A percentile compares a stretch with the other conserved stretches of the same genome.
Evolutionary conservation across 176 grass and related monocot species (phyloP).

Genomic region (Paspalum vaginatum): DNA sequence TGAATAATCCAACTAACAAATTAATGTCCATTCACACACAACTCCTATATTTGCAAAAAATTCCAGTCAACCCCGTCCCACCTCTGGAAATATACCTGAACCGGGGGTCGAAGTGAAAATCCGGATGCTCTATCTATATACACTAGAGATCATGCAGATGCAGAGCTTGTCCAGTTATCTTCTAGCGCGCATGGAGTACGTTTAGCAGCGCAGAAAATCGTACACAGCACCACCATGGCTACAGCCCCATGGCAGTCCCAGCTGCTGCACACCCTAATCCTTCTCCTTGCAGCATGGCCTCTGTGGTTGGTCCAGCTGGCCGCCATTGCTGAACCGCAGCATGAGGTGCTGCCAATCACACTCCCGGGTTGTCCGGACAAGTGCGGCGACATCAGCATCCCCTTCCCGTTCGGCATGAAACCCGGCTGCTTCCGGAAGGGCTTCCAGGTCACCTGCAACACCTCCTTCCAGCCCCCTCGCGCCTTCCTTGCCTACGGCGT

Average conservation of each 20-base stretch:
- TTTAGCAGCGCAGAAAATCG: neutral
- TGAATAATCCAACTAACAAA: neutral
- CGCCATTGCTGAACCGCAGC: neutral
- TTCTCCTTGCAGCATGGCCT: neutral
- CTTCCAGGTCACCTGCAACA: neutral
- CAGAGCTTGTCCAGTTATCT: neutral
- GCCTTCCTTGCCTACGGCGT: neutral
- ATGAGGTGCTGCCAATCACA: neutral
- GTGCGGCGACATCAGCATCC: slow-evolving; percentile 17
- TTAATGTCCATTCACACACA: too few species aligned
- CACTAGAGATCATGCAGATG: neutral
- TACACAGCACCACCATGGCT: neutral
- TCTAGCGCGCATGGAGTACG: neutral
- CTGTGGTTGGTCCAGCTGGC: neutral
- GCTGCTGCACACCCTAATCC: neutral
- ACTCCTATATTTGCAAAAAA: too few species aligned
- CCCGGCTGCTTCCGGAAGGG: neutral
- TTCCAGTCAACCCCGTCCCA: too few species aligned
- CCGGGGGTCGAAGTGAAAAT: neutral
- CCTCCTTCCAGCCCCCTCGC: neutral
- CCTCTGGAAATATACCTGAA: too few species aligned
- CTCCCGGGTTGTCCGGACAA: neutral
- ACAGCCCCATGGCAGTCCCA: neutral
- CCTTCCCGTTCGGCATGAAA: neutral
- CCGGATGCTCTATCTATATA: neutral